phyloP scores from a whole-genome alignment of 2,329 filamentous ascomycete genomes.

The Leptodontidium sp. region DNA sequence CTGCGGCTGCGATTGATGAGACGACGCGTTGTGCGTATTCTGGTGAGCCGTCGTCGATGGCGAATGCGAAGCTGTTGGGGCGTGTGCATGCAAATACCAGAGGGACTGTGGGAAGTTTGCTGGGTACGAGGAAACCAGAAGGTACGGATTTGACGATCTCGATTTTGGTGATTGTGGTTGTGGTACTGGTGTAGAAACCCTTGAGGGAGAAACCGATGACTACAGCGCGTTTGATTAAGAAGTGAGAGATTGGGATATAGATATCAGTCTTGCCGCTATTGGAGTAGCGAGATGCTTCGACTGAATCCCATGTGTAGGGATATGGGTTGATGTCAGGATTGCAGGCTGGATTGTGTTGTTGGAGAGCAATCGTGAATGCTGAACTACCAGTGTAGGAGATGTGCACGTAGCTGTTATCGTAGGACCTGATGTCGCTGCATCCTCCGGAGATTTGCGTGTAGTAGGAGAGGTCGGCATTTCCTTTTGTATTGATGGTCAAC shows the following conservation, averaged over 20 bases:
- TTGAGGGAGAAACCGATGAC: conserved; percentile 68
- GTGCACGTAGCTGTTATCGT: conserved; percentile 68
- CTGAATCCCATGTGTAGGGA: conserved; percentile 72
- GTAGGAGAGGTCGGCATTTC: conserved; percentile 67
- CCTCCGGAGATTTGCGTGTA: conserved; percentile 64
- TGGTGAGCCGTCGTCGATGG: conserved; percentile 74
- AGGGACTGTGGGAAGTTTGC: conserved; percentile 67
- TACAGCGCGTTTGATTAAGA: conserved; percentile 65
- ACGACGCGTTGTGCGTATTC: conserved; percentile 66
- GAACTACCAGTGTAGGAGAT: conserved; percentile 68
- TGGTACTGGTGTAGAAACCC: conserved; percentile 65
- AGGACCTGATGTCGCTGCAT: conserved; percentile 64
- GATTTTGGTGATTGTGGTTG: conserved; percentile 62
- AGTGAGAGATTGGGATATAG: conserved; percentile 73
- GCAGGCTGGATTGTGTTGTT: conserved; percentile 71
- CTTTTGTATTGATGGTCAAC: conserved; percentile 62
- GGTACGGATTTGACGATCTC: conserved; percentile 68
- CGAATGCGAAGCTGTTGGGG: conserved; percentile 75
- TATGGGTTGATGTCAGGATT: conserved; percentile 63
- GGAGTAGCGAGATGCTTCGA: conserved; percentile 69
- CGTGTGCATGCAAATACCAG: conserved; percentile 70
- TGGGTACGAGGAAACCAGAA: conserved; percentile 58
- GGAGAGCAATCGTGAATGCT: conserved; percentile 69
- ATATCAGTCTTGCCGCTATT: conserved; percentile 58
- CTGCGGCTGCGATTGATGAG: conserved; percentile 65